phyloP scores from a whole-genome alignment of 208 protist species.

The Strigomonas oncopelti region DNA sequence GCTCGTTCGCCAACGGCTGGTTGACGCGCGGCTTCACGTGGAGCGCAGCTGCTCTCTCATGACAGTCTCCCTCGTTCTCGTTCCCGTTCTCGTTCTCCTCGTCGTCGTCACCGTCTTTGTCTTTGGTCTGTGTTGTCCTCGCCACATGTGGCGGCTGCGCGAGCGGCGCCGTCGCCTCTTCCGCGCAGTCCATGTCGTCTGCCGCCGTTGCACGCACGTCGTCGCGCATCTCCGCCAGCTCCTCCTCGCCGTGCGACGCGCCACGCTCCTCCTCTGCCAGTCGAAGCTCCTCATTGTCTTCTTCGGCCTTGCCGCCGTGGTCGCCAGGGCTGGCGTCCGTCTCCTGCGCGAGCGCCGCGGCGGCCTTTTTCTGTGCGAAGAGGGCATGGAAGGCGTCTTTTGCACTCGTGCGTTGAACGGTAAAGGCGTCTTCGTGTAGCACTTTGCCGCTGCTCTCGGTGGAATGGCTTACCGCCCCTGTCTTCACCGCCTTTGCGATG shows the following conservation, averaged over 20 bases:
- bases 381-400: not conserved
- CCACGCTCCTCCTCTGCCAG: not conserved
- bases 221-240: constrained; percentile 16
- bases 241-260: constrained; percentile 24
- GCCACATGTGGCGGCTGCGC: not conserved
- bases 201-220: constrained; percentile 7
- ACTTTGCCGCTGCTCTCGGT: not conserved
- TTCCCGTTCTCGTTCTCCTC: constrained; percentile 1
- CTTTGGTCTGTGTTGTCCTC: not conserved
- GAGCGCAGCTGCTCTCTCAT: not conserved
- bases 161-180: not conserved
- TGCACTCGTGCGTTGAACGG: not conserved
- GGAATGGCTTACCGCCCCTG: not conserved
- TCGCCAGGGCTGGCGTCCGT: not conserved
- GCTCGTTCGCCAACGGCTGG: not conserved
- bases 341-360: not conserved
- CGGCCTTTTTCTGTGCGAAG: not conserved
- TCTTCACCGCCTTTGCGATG: not conserved
- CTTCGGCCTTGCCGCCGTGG: no score
- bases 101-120: not conserved
- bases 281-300: not conserved
- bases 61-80: not conserved
- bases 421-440: not conserved
- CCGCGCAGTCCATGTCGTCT: not conserved
- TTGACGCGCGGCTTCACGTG: not conserved